Conservation (phyloP, 495 filamentous ascomycete species). For the Aspergillus affinis region DNA sequence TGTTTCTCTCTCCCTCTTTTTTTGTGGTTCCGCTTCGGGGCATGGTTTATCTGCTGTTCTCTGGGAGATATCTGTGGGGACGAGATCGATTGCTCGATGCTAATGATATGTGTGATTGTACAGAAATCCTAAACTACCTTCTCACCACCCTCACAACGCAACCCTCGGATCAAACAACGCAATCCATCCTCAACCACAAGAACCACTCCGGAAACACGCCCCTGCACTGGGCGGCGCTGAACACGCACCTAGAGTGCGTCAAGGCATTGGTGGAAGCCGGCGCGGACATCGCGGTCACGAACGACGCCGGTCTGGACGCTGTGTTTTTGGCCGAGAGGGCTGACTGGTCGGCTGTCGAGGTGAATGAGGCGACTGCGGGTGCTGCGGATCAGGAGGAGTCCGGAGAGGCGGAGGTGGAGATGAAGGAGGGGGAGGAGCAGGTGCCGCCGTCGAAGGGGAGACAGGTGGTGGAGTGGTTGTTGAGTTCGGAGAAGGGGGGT, state of each 20-base stretch:
- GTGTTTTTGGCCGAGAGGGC: conserved; percentile 79
- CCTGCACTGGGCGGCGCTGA: conserved; percentile 88
- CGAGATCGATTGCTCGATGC: background rate
- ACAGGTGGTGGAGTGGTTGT: conserved; percentile 50
- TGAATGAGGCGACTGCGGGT: conserved; percentile 18
- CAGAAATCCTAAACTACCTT: conserved; percentile 52
- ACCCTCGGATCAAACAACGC: background rate
- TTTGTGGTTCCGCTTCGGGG: too few species aligned
- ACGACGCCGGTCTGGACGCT: conserved; percentile 80
- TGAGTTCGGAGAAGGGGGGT: conserved; percentile 40
- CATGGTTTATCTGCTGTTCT: too few species aligned
- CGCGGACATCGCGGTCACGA: conserved; percentile 70
- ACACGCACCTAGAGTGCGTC: conserved; percentile 78
- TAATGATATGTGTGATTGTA: conserved; percentile 17
- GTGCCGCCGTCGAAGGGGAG: conserved; percentile 34
- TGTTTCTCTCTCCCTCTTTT: conserved; percentile 12
- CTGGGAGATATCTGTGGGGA: background rate
- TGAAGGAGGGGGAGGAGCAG: conserved; percentile 16
- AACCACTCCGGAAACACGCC: conserved; percentile 86
- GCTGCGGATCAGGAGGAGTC: conserved; percentile 27
- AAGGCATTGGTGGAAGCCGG: conserved; percentile 71
- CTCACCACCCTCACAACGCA: conserved; percentile 40
- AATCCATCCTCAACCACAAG: conserved; percentile 59
- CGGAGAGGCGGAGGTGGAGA: conserved; percentile 20
- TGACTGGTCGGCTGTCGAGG: conserved; percentile 37